phyloP scores from a whole-genome alignment of 805 yeast genomes.

The Groenewaldozyma salmanticensis region DNA sequence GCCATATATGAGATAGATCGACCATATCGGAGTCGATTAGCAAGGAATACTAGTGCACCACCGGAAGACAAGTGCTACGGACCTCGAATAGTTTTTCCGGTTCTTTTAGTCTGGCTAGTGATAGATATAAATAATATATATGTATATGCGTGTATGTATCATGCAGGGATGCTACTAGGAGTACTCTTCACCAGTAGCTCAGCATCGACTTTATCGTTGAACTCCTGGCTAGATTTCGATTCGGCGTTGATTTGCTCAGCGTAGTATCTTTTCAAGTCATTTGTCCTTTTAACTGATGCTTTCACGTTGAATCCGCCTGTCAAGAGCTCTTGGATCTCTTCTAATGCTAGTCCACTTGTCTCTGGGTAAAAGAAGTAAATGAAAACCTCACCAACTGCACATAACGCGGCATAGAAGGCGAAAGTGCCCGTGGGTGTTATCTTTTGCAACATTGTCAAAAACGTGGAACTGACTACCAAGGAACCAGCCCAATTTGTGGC shows the following conservation, averaged over 20 bases:
- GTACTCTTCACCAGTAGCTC: too few relatives aligned
- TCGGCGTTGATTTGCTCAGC: slow-evolving; percentile 2
- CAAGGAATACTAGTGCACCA: too few relatives aligned
- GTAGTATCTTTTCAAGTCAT: slow-evolving; percentile 28
- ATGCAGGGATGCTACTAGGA: too few relatives aligned
- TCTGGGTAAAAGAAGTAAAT: slow-evolving; percentile 87
- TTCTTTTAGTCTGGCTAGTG: too few relatives aligned
- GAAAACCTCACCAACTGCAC: slow-evolving; percentile 60
- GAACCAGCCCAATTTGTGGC: slow-evolving; percentile 96
- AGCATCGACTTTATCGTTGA: too few relatives aligned
- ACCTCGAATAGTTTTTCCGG: too few relatives aligned
- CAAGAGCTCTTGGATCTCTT: slow-evolving; percentile 77
- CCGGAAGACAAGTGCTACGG: too few relatives aligned
- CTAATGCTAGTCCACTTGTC: slow-evolving; percentile 79
- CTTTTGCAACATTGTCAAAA: slow-evolving; percentile 85
- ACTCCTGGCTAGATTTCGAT: too few relatives aligned
- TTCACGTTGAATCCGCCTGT: slow-evolving; percentile 81
- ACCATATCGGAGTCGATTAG: too few relatives aligned
- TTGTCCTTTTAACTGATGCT: slow-evolving; percentile 47
- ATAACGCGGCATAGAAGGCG: slow-evolving; percentile 76
- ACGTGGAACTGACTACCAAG: slow-evolving; percentile 79
- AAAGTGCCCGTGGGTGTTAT: slow-evolving; percentile 96
- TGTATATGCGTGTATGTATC: too few relatives aligned
- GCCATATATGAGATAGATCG: too few relatives aligned
- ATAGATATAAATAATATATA: too few relatives aligned